Conservation (phyloP, 164 flowering plant species). For the Houttuynia cordata region DNA sequence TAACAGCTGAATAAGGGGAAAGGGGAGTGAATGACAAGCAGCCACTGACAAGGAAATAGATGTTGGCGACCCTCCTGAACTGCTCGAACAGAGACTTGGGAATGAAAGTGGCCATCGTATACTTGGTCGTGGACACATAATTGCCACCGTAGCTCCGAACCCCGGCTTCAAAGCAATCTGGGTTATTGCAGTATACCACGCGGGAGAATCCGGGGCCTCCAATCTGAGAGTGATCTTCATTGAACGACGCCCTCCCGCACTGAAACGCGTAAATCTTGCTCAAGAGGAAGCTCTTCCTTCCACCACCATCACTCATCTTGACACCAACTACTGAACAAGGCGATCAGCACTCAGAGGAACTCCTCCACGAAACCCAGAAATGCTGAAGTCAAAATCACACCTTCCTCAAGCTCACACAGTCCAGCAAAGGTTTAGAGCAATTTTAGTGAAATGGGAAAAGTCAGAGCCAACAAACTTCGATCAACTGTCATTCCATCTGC, state of each 20-base stretch:
- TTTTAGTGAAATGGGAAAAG: neutral
- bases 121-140: constrained; percentile 69
- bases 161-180: constrained; percentile 36
- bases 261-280: constrained; percentile 48
- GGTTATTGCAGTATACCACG: constrained; percentile 55
- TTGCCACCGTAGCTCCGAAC: constrained; percentile 31
- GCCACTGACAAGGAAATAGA: constrained; percentile 55
- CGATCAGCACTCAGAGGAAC: too few species aligned
- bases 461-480: neutral
- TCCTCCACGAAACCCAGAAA: neutral
- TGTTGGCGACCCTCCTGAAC: constrained; percentile 72
- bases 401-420: neutral
- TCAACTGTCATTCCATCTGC: neutral
- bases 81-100: constrained; percentile 84
- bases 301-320: constrained; percentile 15
- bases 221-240: constrained; percentile 45
- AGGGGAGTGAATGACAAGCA: constrained; percentile 56
- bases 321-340: neutral
- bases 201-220: constrained; percentile 81
- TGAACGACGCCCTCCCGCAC: constrained; percentile 39
- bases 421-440: neutral
- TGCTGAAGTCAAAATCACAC: neutral
- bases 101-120: constrained; percentile 51
- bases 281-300: constrained; percentile 39
- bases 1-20: constrained; percentile 51